Base-by-base conservation (phyloP, 2,329 filamentous ascomycete genomes). In the Penicillium brasilianum region DNA sequence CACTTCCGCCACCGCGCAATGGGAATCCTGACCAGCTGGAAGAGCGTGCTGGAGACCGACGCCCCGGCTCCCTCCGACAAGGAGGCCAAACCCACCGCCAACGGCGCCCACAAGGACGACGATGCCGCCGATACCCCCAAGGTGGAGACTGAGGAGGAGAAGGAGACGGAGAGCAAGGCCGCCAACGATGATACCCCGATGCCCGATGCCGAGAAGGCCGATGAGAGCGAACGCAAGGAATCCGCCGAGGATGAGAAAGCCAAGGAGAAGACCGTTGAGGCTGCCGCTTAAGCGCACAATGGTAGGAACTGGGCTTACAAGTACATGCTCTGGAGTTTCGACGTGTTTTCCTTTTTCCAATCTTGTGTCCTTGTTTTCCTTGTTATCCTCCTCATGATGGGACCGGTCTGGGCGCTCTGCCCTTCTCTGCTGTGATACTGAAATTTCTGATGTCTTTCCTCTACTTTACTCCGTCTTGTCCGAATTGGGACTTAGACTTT, bases 1-100 rank as follows among this genome's bases (percentile, higher is more conserved):
- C 82, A 90, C 58, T 97, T 99, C 86, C 96, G 95, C 81, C 83
- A 88, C 66, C 90, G 95, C 55, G 93, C 92, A 37, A 85, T 90
- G 66, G 83, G 85, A 6, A 84, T 99, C 51, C 82, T 98, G n/a
- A 88, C 89, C 66, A 90, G 90, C 77, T 99, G 95, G 95, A 96
- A 90, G 76, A 90, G 90, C 76, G 84, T 92, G 37, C 83, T 98
- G n/a, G 86, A 86, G 36, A 81, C 80, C 16, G 89, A 90, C 50
- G 77, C 80, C 32, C 77, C 76, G 10, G 72, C 80, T 11, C 73
- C 82, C 10, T 67, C 73, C 6, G 74, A 77, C 50, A 76, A 78
- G 36, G 80, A 81, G 7, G 74, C 77, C 51, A 84, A 84, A 70
- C 74, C 77, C 16, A 76, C 76, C 44, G 72, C 77, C n/a, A 81